Evolutionary conservation across 2,329 filamentous ascomycete species (phyloP).

Genomic region (Corynespora cassiicola): DNA sequence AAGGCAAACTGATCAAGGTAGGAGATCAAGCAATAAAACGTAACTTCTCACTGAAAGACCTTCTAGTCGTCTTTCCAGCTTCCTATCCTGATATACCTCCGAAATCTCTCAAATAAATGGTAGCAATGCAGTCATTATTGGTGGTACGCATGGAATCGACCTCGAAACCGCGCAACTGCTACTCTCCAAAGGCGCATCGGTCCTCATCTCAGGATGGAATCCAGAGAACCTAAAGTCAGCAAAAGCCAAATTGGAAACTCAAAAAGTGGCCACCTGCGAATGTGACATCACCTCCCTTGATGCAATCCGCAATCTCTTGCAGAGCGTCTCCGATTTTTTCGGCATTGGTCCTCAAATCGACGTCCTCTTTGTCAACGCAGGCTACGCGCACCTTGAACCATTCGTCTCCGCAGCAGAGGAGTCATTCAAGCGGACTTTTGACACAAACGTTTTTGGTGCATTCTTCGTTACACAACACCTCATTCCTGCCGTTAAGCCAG

Average conservation of each 20-base stretch:
- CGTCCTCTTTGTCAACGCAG: slow-evolving; percentile 10
- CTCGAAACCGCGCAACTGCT: slow-evolving; percentile 13
- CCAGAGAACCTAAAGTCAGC: slow-evolving; percentile 6
- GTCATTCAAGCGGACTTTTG: slow-evolving; percentile 3
- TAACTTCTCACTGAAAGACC: too few relatives aligned
- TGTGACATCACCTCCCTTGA: slow-evolving; percentile 7
- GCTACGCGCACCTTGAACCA: slow-evolving; percentile 7
- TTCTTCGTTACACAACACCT: slow-evolving; percentile 8
- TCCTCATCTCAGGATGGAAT: slow-evolving; percentile 10
- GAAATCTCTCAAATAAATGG: slow-evolving; percentile 7
- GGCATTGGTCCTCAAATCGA: slow-evolving; percentile 5
- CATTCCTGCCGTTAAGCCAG: slow-evolving; percentile 7
- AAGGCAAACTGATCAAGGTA: too few relatives aligned
- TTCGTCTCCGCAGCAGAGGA: slow-evolving; percentile 3
- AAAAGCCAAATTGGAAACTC: too few relatives aligned
- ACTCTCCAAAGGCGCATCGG: slow-evolving; percentile 4
- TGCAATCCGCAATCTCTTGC: not conserved
- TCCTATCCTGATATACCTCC: slow-evolving; percentile 3
- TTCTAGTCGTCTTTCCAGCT: too few relatives aligned
- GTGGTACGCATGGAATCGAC: slow-evolving; percentile 11
- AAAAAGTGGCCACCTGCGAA: too few relatives aligned
- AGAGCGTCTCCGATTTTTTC: not conserved
- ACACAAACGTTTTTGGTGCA: slow-evolving; percentile 7
- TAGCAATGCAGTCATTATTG: slow-evolving; percentile 11
- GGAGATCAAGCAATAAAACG: too few relatives aligned